phyloP scores from a whole-genome alignment of 441 rosid genomes.

The Manihot esculenta region DNA sequence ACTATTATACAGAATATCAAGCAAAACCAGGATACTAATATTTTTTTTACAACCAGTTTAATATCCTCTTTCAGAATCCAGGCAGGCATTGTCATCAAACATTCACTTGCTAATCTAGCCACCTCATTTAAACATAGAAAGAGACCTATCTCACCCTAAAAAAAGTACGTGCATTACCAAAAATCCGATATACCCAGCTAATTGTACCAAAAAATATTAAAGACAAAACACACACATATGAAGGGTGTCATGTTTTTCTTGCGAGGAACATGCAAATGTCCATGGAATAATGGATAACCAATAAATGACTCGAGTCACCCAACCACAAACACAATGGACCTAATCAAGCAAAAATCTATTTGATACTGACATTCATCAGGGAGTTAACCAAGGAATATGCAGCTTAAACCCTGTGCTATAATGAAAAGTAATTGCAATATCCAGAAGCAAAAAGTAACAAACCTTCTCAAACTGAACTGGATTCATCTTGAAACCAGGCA shows the following conservation, averaged over 20 bases:
- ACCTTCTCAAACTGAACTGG: conserved; percentile 96
- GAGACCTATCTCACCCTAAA: neutral
- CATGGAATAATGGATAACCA: neutral
- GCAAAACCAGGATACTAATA: neutral
- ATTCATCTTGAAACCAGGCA: conserved; percentile 71
- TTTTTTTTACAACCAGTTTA: neutral
- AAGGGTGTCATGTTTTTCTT: neutral
- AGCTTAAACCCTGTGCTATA: conserved; percentile 1
- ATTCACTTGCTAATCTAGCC: neutral
- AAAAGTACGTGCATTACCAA: neutral
- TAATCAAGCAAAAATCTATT: neutral
- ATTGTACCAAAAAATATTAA: neutral
- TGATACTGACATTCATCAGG: neutral
- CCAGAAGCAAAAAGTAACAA: neutral
- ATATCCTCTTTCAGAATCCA: neutral
- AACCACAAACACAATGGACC: neutral
- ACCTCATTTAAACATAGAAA: neutral
- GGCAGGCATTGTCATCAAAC: neutral
- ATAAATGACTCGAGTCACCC: neutral
- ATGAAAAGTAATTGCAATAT: neutral
- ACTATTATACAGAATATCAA: neutral
- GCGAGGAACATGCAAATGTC: neutral
- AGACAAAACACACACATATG: neutral
- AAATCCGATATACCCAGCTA: neutral
- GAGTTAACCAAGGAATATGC: neutral